Conservation (phyloP, 805 yeast species). For the Millerozyma miso region DNA sequence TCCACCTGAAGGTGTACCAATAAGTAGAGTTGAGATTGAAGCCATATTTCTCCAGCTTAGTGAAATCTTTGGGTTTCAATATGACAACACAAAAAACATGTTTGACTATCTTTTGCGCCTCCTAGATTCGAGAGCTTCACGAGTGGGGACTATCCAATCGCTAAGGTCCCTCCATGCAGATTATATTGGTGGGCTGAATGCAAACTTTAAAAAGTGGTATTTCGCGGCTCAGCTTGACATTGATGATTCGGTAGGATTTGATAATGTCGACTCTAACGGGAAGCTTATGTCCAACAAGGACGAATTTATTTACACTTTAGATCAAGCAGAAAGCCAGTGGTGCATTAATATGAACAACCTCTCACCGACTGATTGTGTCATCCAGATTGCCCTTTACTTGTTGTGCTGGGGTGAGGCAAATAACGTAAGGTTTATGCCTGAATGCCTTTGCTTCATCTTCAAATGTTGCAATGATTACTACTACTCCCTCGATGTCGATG, state of each 20-base stretch:
- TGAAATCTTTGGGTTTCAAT: constrained; percentile 63
- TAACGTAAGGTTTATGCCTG: constrained; percentile 83
- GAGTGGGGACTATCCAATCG: constrained; percentile 56
- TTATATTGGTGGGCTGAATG: constrained; percentile 65
- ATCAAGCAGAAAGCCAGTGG: constrained; percentile 51
- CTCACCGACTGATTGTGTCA: constrained; percentile 49
- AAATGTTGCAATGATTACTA: constrained; percentile 73
- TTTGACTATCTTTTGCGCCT: constrained; percentile 59
- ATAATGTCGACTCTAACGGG: constrained; percentile 21
- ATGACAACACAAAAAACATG: constrained; percentile 61
- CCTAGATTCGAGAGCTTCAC: constrained; percentile 64
- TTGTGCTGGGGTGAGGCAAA: constrained; percentile 90
- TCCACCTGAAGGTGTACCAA: constrained; percentile 39
- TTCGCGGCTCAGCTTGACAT: constrained; percentile 69
- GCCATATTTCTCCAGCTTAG: constrained; percentile 49
- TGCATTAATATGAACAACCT: constrained; percentile 44
- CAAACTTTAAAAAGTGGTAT: constrained; percentile 74
- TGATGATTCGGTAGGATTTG: constrained; percentile 44
- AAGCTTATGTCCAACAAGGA: constrained; percentile 12
- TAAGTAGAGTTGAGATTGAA: constrained; percentile 51
- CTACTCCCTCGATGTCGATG: constrained; percentile 40
- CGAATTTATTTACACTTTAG: constrained; percentile 19
- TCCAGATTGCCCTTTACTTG: constrained; percentile 66
- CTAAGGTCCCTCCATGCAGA: constrained; percentile 64
- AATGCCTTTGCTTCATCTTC: constrained; percentile 78